These are phyloP conservation scores for Pythium brachiatum DNA, from an alignment of 352 stramenopile genomes.

Conservation along the genomic window DNA sequence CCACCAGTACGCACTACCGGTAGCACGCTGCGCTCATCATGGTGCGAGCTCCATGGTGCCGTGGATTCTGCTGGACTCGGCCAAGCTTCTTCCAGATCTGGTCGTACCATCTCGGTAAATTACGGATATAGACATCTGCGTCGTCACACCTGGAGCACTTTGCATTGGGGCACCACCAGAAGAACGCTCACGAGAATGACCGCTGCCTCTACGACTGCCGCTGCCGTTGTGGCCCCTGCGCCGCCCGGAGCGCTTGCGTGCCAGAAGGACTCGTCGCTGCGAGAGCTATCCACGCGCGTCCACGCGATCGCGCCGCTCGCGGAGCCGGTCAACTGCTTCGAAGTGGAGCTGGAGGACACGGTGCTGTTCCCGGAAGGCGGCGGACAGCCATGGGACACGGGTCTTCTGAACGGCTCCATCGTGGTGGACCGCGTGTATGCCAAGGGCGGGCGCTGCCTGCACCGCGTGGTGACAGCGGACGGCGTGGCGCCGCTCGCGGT, in stretches of 20 bases:
- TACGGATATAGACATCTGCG: conserved; percentile 1
- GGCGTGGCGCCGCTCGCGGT: conserved; percentile 33
- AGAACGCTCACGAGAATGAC: neutral
- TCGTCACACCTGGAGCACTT: neutral
- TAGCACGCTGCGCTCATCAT: neutral
- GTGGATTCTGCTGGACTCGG: neutral
- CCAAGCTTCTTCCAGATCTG: neutral
- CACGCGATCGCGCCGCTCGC: conserved; percentile 35
- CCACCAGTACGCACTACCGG: no score
- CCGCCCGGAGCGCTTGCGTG: conserved; percentile 53
- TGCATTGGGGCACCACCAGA: neutral
- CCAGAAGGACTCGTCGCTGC: conserved; percentile 65
- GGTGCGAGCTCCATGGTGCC: neutral
- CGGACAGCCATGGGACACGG: conserved; percentile 84
- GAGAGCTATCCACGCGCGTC: conserved; percentile 45
- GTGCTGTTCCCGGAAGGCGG: conserved; percentile 87
- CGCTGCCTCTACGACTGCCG: neutral
- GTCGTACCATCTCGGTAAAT: neutral
- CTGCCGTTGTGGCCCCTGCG: conserved; percentile 19
- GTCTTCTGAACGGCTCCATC: conserved; percentile 39
- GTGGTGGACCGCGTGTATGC: conserved; percentile 61
- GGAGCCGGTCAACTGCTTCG: conserved; percentile 40
- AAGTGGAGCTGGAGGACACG: conserved; percentile 70
- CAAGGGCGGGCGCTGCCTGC: conserved; percentile 62
- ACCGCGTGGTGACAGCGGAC: conserved; percentile 36